Evolutionary conservation across 1,284 basidiomycete genomes (phyloP).

Genomic region (Sanguinoderma infundibulare): DNA sequence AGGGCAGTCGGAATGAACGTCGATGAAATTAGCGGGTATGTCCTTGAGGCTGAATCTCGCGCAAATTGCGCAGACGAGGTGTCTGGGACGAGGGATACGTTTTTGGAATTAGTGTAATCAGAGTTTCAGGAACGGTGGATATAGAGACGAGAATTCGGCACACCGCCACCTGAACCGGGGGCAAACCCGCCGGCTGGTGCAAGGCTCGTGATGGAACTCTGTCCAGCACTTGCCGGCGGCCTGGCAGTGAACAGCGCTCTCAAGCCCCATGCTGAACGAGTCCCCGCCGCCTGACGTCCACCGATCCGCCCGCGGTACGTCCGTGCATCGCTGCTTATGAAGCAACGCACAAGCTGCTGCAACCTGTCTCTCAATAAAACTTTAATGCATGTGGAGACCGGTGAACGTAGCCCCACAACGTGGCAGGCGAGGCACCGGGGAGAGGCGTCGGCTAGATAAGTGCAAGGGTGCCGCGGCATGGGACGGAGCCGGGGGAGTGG

Average conservation of each 20-base stretch:
- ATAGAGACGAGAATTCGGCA: neutral
- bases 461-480: neutral
- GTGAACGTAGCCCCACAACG: no score
- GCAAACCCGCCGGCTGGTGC: slow-evolving; percentile 18
- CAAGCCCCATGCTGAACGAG: neutral
- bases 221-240: slow-evolving; percentile 13
- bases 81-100: no score
- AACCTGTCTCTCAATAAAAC: no score
- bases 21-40: no score
- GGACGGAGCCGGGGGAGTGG: slow-evolving; percentile 9
- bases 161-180: slow-evolving; percentile 13
- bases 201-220: neutral
- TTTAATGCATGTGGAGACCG: no score
- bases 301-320: neutral
- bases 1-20: no score
- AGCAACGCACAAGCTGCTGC: no score
- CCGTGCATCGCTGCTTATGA: neutral
- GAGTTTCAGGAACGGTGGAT: neutral
- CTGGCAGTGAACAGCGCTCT: neutral
- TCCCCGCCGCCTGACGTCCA: neutral
- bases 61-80: no score
- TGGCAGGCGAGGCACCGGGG: neutral
- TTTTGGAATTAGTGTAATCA: no score
- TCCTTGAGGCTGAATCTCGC: no score
- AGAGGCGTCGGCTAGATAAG: neutral